Conservation (phyloP, 2,329 filamentous ascomycete species). For the Colletotrichum cuscutae region DNA sequence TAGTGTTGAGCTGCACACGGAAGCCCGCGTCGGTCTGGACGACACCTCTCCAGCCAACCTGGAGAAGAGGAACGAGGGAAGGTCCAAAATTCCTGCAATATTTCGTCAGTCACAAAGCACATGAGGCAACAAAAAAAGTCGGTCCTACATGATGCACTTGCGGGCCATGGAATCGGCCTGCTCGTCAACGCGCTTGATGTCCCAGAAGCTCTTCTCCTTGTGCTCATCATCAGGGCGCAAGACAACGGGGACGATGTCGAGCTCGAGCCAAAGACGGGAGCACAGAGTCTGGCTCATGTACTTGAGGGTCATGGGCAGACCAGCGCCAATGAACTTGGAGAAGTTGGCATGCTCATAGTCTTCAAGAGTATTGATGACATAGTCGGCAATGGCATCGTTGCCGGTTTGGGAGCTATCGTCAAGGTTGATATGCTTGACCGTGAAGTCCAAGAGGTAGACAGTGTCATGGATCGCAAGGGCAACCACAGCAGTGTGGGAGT, state of each 20-base stretch:
- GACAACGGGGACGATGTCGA: slow-evolving; percentile 80
- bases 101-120: neutral
- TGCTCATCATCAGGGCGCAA: slow-evolving; percentile 61
- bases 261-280: slow-evolving; percentile 77
- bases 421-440: slow-evolving; percentile 66
- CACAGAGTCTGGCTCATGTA: slow-evolving; percentile 72
- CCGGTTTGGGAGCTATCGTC: slow-evolving; percentile 50
- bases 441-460: slow-evolving; percentile 80
- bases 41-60: slow-evolving; percentile 73
- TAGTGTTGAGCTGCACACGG: slow-evolving; percentile 66
- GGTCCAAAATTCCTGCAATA: slow-evolving; percentile 75
- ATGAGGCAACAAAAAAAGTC: neutral
- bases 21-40: slow-evolving; percentile 78
- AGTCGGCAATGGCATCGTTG: slow-evolving; percentile 65
- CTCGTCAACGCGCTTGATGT: slow-evolving; percentile 75
- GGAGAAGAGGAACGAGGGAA: slow-evolving; percentile 74
- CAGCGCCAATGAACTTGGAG: slow-evolving; percentile 80
- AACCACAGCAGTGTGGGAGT: slow-evolving; percentile 65
- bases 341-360: slow-evolving; percentile 72
- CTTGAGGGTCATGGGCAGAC: slow-evolving; percentile 71
- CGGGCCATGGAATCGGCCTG: slow-evolving; percentile 84
- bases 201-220: slow-evolving; percentile 58
- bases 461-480: slow-evolving; percentile 79
- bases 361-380: slow-evolving; percentile 66
- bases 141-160: slow-evolving; percentile 78